Percentiles rank a stretch among this genome's conserved stretches.
Evolutionary conservation across 306 rosid species (phyloP).

Genomic region (Malus sylvestris): DNA sequence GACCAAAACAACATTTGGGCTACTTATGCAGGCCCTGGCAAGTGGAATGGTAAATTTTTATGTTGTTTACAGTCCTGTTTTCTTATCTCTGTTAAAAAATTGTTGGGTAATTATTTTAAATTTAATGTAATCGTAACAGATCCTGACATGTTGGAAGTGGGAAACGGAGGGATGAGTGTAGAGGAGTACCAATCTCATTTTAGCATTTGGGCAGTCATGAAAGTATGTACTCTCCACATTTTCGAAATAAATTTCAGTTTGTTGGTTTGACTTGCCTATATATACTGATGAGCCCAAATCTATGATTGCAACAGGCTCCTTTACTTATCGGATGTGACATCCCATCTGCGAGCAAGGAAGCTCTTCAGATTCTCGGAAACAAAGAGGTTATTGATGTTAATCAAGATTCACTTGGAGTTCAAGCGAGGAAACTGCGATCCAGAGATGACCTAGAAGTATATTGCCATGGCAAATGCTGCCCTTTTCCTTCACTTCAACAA

Average conservation of each 20-base stretch:
- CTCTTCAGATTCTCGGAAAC: conserved; percentile 16
- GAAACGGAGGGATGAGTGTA: conserved; percentile 19
- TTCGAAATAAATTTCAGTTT: not conserved
- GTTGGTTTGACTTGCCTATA: not conserved
- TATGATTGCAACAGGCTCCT: conserved; percentile 3
- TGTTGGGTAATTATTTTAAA: not conserved
- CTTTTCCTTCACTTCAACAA: not conserved
- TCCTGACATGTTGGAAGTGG: conserved; percentile 28
- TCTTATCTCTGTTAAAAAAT: not conserved
- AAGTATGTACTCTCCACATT: not conserved
- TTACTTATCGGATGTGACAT: conserved; percentile 21
- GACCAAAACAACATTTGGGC: conserved; percentile 18
- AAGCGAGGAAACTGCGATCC: conserved; percentile 14
- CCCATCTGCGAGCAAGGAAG: conserved; percentile 7
- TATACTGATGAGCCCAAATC: not conserved
- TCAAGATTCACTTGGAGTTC: conserved; percentile 21
- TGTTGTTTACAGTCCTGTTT: not conserved
- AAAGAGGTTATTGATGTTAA: conserved; percentile 20
- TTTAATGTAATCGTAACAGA: not conserved
- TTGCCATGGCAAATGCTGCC: not conserved
- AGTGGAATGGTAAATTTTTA: conserved; percentile 19
- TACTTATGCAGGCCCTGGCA: conserved; percentile 19
- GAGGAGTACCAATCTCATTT: conserved; percentile 17
- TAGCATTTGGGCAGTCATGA: conserved; percentile 25
- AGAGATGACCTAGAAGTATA: conserved; percentile 10